A percentile compares a stretch with the other conserved stretches of the same genome.
Conservation (phyloP, 805 yeast genomes). For the Sugiyamaella smithiae region DNA sequence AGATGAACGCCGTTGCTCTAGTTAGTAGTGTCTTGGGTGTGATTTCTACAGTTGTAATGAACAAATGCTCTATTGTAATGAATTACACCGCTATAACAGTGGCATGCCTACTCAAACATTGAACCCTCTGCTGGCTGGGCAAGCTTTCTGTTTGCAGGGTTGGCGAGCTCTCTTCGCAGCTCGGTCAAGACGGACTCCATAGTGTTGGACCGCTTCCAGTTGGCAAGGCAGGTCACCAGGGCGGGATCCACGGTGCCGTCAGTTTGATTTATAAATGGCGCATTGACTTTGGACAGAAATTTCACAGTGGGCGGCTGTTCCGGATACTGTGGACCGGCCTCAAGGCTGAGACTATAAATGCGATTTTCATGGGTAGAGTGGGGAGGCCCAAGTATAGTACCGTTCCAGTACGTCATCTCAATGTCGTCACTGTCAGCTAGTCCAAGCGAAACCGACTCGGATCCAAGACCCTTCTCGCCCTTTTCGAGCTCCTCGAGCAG, state of each 20-base stretch:
- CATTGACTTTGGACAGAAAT: slow-evolving; percentile 79
- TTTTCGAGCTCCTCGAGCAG: slow-evolving; percentile 94
- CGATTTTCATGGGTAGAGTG: slow-evolving; percentile 87
- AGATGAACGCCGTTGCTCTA: no score
- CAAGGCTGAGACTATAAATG: slow-evolving; percentile 77
- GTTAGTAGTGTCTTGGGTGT: no score
- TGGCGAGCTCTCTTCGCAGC: slow-evolving; percentile 84
- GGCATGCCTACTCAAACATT: slow-evolving; percentile 45
- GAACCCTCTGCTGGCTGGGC: slow-evolving; percentile 91
- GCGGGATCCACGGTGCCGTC: slow-evolving; percentile 53
- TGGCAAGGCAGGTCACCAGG: slow-evolving; percentile 63
- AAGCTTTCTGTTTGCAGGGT: slow-evolving; percentile 74
- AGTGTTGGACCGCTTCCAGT: slow-evolving; percentile 88
- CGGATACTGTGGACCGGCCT: slow-evolving; percentile 84
- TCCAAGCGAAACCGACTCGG: slow-evolving; percentile 96
- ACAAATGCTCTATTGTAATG: no score
- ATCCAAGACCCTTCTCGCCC: slow-evolving; percentile 96
- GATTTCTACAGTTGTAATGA: no score
- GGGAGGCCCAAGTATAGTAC: slow-evolving; percentile 97
- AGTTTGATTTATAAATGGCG: slow-evolving; percentile 79
- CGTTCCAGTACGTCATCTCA: slow-evolving; percentile 94
- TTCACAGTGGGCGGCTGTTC: slow-evolving; percentile 80
- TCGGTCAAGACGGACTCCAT: slow-evolving; percentile 93
- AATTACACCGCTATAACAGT: no score
- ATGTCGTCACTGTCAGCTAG: slow-evolving; percentile 87